A percentile compares a stretch with the other conserved stretches of the same genome.
Evolutionary conservation across 1,139 yeast species (phyloP).

Genomic region (Yamadazyma mexicana): DNA sequence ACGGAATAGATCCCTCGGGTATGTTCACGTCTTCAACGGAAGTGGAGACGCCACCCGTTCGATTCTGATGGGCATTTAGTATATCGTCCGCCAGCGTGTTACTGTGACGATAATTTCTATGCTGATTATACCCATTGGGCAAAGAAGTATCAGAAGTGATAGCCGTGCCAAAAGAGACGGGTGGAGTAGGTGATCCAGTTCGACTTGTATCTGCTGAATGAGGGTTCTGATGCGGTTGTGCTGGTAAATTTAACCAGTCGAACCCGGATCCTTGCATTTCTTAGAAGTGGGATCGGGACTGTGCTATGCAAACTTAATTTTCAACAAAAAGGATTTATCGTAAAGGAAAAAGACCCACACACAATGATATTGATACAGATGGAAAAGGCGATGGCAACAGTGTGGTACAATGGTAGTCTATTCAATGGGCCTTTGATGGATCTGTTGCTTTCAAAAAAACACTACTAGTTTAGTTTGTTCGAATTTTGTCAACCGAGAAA

Average conservation of each 20-base stretch:
- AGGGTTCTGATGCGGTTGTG: constrained; percentile 1
- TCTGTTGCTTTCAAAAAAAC: background rate
- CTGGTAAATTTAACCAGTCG: constrained; percentile 26
- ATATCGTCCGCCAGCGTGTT: constrained; percentile 15
- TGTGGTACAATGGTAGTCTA: too few relatives aligned
- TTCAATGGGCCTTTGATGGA: background rate
- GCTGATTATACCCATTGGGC: background rate
- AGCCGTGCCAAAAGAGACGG: constrained; percentile 21
- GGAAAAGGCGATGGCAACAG: too few relatives aligned
- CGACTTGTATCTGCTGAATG: constrained; percentile 3
- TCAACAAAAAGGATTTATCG: too few relatives aligned
- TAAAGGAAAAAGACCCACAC: too few relatives aligned
- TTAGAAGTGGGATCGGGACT: too few relatives aligned
- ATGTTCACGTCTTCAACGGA: background rate
- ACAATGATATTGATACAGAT: too few relatives aligned
- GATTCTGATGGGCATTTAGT: constrained; percentile 4
- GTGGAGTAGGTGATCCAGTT: constrained; percentile 22
- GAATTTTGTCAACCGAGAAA: background rate
- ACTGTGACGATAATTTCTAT: constrained; percentile 1
- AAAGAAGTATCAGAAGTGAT: constrained; percentile 6
- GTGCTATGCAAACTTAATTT: too few relatives aligned
- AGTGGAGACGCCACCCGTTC: background rate
- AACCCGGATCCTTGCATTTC: constrained; percentile 14
- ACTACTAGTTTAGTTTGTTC: background rate
- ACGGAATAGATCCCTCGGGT: constrained; percentile 40